A percentile compares a stretch with the other conserved stretches of the same genome.
phyloP scores from a whole-genome alignment of 2,329 filamentous ascomycete species.

The Cladorrhinum sp. region DNA sequence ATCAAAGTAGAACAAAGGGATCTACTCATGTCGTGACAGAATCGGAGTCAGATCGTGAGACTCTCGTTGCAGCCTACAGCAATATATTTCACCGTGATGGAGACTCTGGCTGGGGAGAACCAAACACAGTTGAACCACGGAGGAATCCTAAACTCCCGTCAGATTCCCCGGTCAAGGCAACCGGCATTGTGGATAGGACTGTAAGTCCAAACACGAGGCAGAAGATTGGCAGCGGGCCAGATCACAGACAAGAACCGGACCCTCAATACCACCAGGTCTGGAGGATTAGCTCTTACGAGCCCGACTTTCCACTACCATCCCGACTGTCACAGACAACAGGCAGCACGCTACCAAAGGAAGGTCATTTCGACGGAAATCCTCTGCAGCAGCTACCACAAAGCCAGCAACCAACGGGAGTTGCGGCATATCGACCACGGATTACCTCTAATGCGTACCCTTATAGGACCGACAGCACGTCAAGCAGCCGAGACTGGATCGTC shows the following conservation, averaged over 20 bases:
- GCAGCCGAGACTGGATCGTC: slow-evolving; percentile 9
- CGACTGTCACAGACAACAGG: not conserved
- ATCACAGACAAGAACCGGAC: not conserved
- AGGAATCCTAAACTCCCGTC: too few species aligned
- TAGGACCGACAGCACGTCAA: not conserved
- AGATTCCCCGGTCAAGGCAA: too few species aligned
- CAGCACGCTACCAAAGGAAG: not conserved
- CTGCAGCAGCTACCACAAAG: slow-evolving; percentile 11
- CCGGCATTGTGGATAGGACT: too few species aligned
- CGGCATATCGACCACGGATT: slow-evolving; percentile 5
- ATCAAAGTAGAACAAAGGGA: not conserved
- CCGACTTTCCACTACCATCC: slow-evolving; percentile 15
- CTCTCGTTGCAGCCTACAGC: too few species aligned
- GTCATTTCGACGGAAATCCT: slow-evolving; percentile 13
- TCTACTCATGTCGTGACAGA: too few species aligned
- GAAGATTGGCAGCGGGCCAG: too few species aligned
- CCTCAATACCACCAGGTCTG: slow-evolving; percentile 15
- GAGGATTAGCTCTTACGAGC: slow-evolving; percentile 17
- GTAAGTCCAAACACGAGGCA: too few species aligned
- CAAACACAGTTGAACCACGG: too few species aligned
- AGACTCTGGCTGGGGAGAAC: too few species aligned
- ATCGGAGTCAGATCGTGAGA: too few species aligned
- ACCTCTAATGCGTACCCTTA: slow-evolving; percentile 9
- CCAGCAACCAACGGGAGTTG: slow-evolving; percentile 14
- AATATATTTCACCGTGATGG: too few species aligned